Base-by-base conservation (phyloP, 2,329 filamentous ascomycete species). In the Fusarium xyrophilum region DNA sequence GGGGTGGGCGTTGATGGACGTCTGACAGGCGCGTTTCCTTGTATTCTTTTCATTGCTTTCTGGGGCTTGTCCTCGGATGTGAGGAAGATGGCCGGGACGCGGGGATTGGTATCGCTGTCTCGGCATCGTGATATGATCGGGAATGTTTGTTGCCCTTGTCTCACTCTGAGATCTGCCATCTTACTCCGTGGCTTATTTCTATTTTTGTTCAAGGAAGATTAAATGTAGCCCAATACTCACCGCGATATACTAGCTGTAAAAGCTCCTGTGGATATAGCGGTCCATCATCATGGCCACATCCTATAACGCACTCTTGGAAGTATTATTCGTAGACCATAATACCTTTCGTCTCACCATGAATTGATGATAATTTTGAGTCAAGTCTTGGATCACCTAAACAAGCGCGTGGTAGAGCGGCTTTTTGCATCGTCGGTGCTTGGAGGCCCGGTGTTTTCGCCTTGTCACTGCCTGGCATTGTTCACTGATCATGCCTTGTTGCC, bases 1-100 rank as follows among this genome's bases (percentile, higher is more conserved):
- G 83, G 91, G 91, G 91, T 91, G 92, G 91, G 91, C 88, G 86
- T 87, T 84, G 91, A 91, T 85, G 91, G 90, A 92, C 87, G 91
- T 94, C 92, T 96, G 92, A 95, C 92, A 92, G 92, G 85, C 80
- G 72, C 79, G 58, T 70, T 77, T 84, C 83, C 84, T 84, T 80
- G 75, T 71, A 75, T 65, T 82, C 82, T 87, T 88, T 88, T 87
- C 83, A 81, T 85, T 87, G 77, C 79, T 77, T 23, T 74, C 76
- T 75, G 72, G 79, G 78, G 83, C 82, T 81, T 77, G 71, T 80
- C 58, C 79, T 74, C 73, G 78, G 82, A 65, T 65, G 82, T 76
- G 82, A 87, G 76, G 87, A 88, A 87, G 85, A 84, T 33, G 33
- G 40, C 12, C 14, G 14, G 17, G 23, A 2, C 25, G 33, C 40